Evolutionary conservation across 805 yeast species (phyloP), one percentile per base, ranked within the genome.

Genomic region (Zygoascus tannicola): DNA sequence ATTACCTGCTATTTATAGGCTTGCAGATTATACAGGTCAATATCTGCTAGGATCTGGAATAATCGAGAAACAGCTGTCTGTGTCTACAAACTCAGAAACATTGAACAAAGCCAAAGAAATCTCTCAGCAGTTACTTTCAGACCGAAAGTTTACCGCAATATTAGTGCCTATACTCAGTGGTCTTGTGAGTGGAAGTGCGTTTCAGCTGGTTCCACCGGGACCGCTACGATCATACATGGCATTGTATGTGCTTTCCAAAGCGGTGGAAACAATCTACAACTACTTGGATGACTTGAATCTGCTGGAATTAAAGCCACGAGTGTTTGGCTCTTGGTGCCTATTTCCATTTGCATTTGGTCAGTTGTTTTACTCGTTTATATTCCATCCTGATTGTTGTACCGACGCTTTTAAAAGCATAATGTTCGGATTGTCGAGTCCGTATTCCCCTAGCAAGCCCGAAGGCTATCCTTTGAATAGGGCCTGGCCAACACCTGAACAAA

Each of bases 281-380:
- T 53, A 50, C 43, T 51, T 62, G 28, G 64, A 64, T 28, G 66
- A 64, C 47, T 44, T 50, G 22, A 65, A 62, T 5, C 50, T 50
- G 43, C 45, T 64, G 37, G 57, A 56, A 50, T 58, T 60, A 52
- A 58, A 51, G 56, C 64, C 50, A 47, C 63, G 54, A 51, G 60
- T 36, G 56, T 66, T 56, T 40, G 69, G 68, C 3, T 50, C 67
- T 12, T 66, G 70, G 70, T 57, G 44, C 33, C 52, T 67, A 44
- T 63, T 67, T 52, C 71, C 71, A 3, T 44, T 64, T 15, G 66
- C 71, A 15, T 55, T 60, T 46, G 55, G 63, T 14, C 69, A 67
- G 53, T 58, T 67, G 40, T 57, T 67, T 44, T 54, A 63, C 48
- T 46, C 63, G 4, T 59, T 61, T 41, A 49, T 64, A 30, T 52